Evolutionary conservation across 495 filamentous ascomycete species (phyloP).

Genomic region (Schizothecium vesticola): DNA sequence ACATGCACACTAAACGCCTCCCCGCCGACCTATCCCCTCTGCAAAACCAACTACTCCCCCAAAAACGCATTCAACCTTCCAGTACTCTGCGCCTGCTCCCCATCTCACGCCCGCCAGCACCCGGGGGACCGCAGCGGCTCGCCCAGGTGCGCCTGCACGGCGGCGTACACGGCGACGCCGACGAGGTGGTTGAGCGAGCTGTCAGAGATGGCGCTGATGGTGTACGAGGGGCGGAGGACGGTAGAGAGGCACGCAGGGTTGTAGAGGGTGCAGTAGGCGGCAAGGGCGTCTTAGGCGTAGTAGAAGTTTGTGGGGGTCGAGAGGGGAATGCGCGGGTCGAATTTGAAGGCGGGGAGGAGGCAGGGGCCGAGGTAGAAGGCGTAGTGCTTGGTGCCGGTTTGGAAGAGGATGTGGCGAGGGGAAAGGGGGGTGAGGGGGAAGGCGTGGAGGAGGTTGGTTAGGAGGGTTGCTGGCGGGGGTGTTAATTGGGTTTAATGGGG

Average conservation of each 20-base stretch:
- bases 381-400: slow-evolving; percentile 50
- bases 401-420: slow-evolving; percentile 47
- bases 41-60: slow-evolving; percentile 48
- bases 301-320: slow-evolving; percentile 46
- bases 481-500: slow-evolving; percentile 4
- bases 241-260: slow-evolving; percentile 22
- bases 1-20: slow-evolving; percentile 43
- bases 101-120: slow-evolving; percentile 38
- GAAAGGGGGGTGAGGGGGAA: slow-evolving; percentile 36
- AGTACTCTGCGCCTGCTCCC: slow-evolving; percentile 33
- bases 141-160: slow-evolving; percentile 36
- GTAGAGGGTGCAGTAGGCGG: slow-evolving; percentile 25
- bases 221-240: slow-evolving; percentile 41
- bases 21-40: slow-evolving; percentile 22
- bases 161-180: slow-evolving; percentile 44
- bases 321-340: slow-evolving; percentile 34
- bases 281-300: slow-evolving; percentile 44
- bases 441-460: slow-evolving; percentile 45
- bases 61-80: slow-evolving; percentile 43
- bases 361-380: slow-evolving; percentile 46
- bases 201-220: slow-evolving; percentile 46
- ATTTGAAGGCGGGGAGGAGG: slow-evolving; percentile 40
- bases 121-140: slow-evolving; percentile 37
- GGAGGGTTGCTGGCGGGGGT: slow-evolving; percentile 23
- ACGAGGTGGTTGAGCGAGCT: slow-evolving; percentile 48